Base-by-base conservation (phyloP, 768 basidiomycete species). In the Mycena albidolilacea region DNA sequence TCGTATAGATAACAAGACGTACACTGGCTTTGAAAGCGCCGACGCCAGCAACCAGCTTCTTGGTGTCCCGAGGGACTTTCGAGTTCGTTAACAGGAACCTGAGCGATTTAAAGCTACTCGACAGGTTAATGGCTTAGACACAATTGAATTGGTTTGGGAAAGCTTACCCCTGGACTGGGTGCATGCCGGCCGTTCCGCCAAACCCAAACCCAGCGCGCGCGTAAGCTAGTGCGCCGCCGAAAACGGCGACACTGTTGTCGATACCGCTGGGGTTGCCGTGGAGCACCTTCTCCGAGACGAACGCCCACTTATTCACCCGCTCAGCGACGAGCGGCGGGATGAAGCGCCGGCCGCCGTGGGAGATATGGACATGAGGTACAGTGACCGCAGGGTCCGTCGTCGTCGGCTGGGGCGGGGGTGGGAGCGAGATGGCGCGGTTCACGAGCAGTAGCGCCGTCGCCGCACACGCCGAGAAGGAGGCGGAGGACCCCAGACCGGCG, bases 201-300 rank as follows among this genome's bases (percentile, higher is more conserved):
- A 73, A 55, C 63, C 88, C 90, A 74, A 93, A 95, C 71, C 93
- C 92, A 76, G 95, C 85, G 68, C 94, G 90, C 19, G 93, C 95
- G 83, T 97, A 99, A 21, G 92, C 90, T 75, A 99, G 86, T 37
- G 96, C 98, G 60, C 97, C 97, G 21, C 98, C 98, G 78, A 92
- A 94, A 0, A 96, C 94, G 17, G 95, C 89, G 44, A 98, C 95
- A 21, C 97, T 94, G 81, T 99, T 99, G 81, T 99, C 98, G 30
- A 99, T 94, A 10, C 98, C 98, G 77, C 96, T 97, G 3, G 98
- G 98, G 78, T 94, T 99, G 0, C 98, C 98, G 80, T 99, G 98
- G 63, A 98, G 84, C 52, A 99, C 93, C 82, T 99, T 99, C 85
- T 99, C 98, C 12, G 93, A 89, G 64, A 98, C 85, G 83, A 98